A percentile compares a stretch with the other conserved stretches of the same genome.
Evolutionary conservation across 2,329 filamentous ascomycete genomes (phyloP).

Genomic region (Lasiodiplodia theobromae): DNA sequence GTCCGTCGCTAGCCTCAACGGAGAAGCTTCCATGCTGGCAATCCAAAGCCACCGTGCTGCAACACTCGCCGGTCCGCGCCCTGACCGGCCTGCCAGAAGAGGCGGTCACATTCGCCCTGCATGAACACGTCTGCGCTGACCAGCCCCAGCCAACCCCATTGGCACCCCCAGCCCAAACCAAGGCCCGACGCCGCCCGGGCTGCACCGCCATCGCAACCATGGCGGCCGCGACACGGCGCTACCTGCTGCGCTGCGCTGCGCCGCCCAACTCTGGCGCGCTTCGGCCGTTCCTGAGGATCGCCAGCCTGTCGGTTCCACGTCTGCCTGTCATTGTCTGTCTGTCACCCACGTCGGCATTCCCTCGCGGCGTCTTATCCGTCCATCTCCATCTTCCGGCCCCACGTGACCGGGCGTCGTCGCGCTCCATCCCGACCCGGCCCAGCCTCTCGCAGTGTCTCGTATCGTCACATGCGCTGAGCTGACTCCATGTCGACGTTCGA

Average conservation of each 20-base stretch:
- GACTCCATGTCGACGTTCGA: constrained; percentile 77
- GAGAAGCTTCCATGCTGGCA: constrained; percentile 22
- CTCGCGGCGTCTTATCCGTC: constrained; percentile 12
- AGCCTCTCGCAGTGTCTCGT: constrained; percentile 7
- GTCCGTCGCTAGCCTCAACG: constrained; percentile 25
- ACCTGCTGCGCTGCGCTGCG: not conserved
- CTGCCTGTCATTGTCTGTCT: not conserved
- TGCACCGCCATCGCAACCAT: not conserved
- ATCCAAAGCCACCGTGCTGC: constrained; percentile 11
- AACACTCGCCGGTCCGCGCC: constrained; percentile 9
- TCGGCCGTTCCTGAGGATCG: constrained; percentile 23
- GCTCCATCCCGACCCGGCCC: not conserved
- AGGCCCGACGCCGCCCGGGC: not conserved
- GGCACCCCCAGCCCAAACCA: not conserved
- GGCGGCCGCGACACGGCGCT: not conserved
- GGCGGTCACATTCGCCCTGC: constrained; percentile 26
- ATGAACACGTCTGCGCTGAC: constrained; percentile 22
- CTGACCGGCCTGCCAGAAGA: constrained; percentile 12
- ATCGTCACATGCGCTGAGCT: constrained; percentile 24
- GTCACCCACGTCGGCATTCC: constrained; percentile 3
- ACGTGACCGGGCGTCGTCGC: constrained; percentile 21
- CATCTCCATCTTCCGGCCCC: not conserved
- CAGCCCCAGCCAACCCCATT: not conserved
- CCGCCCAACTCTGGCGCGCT: not conserved
- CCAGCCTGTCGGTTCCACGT: constrained; percentile 7